Conservation (phyloP, 2,329 filamentous ascomycete genomes). For the Trichoderma sp. region DNA sequence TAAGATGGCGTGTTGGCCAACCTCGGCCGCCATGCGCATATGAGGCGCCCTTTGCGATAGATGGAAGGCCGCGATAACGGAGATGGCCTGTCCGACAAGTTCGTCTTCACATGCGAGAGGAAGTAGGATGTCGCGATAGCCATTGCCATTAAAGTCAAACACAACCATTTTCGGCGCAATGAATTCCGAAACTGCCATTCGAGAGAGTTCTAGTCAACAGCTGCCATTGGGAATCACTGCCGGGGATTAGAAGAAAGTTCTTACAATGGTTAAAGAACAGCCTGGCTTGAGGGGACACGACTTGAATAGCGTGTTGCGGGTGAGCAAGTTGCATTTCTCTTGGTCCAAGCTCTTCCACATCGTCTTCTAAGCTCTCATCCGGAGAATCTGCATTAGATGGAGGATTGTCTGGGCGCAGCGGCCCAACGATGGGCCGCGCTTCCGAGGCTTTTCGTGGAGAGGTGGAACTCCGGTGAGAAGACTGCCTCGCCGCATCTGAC, state of each 20-base stretch:
- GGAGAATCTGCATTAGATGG: not conserved
- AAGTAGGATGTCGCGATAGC: constrained; percentile 10
- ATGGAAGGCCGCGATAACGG: constrained; percentile 11
- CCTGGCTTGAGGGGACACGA: constrained; percentile 5
- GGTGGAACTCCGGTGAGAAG: not conserved
- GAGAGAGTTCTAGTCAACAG: not conserved
- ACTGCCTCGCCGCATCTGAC: not conserved
- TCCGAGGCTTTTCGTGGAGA: not conserved
- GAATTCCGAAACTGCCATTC: not conserved
- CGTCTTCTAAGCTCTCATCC: not conserved
- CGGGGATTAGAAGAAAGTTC: not conserved
- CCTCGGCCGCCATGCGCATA: constrained; percentile 11
- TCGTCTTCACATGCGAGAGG: constrained; percentile 10
- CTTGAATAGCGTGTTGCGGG: not conserved
- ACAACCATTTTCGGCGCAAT: constrained; percentile 13
- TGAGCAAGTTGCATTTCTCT: not conserved
- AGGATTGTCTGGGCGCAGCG: not conserved
- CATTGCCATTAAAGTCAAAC: constrained; percentile 9
- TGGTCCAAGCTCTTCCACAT: not conserved
- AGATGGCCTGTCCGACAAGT: constrained; percentile 10
- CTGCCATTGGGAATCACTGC: not conserved
- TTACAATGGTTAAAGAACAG: constrained; percentile 10
- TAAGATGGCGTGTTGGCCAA: constrained; percentile 11
- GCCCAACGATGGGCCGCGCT: not conserved
- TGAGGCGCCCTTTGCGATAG: constrained; percentile 7